phyloP scores from a whole-genome alignment of 306 rosid species.

The Senna tora region DNA sequence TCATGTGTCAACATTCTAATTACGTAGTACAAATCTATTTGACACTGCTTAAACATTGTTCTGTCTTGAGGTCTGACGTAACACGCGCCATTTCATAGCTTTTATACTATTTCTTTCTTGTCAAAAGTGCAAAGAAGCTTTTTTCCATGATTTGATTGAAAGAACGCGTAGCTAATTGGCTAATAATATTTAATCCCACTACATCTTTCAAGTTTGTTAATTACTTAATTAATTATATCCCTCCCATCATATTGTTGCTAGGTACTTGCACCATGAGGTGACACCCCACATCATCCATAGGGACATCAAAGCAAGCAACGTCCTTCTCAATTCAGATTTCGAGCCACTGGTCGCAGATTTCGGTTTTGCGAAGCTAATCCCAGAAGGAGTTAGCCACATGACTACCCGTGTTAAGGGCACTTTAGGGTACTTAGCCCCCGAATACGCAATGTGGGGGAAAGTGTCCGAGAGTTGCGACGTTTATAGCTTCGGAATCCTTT shows the following conservation, averaged over 20 bases:
- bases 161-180: too few species aligned
- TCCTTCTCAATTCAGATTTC: constrained; percentile 73
- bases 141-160: too few species aligned
- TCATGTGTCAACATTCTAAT: too few species aligned
- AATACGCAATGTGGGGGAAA: constrained; percentile 97
- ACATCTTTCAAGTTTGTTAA: too few species aligned
- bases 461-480: constrained; percentile 90
- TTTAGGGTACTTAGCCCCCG: constrained; percentile 83
- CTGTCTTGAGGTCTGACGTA: too few species aligned
- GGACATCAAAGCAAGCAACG: constrained; percentile 87
- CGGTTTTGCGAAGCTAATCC: constrained; percentile 90
- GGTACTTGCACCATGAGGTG: constrained; percentile 86
- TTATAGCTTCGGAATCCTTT: constrained; percentile 80
- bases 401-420: constrained; percentile 93
- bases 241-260: constrained; percentile 17
- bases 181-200: too few species aligned
- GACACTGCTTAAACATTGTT: too few species aligned
- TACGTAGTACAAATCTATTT: too few species aligned
- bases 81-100: too few species aligned
- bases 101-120: too few species aligned
- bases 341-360: constrained; percentile 85
- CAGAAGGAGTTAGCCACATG: constrained; percentile 92
- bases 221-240: too few species aligned
- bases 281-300: constrained; percentile 87
- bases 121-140: too few species aligned